A percentile compares a stretch with the other conserved stretches of the same genome.
Evolutionary conservation across 2,329 filamentous ascomycete species (phyloP).

Genomic region (Scedosporium minutisporum): DNA sequence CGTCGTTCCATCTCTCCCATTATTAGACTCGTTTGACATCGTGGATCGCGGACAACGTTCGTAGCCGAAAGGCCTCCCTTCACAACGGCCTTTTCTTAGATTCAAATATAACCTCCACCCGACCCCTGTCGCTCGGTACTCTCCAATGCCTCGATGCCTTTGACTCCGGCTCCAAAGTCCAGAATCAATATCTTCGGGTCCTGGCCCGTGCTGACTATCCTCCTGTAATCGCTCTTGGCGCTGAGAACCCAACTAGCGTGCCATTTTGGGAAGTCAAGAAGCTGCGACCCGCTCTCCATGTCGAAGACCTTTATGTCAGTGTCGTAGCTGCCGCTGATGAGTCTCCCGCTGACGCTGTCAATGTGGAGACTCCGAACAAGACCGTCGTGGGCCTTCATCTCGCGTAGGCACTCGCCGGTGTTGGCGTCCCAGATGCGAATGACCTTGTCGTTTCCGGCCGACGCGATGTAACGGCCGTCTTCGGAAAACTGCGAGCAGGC

Average conservation of each 20-base stretch:
- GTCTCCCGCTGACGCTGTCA: slow-evolving; percentile 73
- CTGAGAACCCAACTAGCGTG: slow-evolving; percentile 94
- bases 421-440: slow-evolving; percentile 95
- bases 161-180: slow-evolving; percentile 67
- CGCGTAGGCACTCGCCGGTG: slow-evolving; percentile 72
- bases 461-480: slow-evolving; percentile 86
- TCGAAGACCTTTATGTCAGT: slow-evolving; percentile 93
- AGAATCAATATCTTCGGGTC: slow-evolving; percentile 86
- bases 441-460: slow-evolving; percentile 87
- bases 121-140: slow-evolving; percentile 18
- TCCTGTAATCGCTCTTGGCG: slow-evolving; percentile 89
- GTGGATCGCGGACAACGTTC: neutral
- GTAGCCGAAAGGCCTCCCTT: neutral
- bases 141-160: slow-evolving; percentile 48
- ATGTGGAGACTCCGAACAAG: slow-evolving; percentile 86
- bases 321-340: slow-evolving; percentile 90
- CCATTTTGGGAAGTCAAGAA: slow-evolving; percentile 86
- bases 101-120: neutral
- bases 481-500: slow-evolving; percentile 95
- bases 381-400: slow-evolving; percentile 73
- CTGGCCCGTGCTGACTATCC: slow-evolving; percentile 91
- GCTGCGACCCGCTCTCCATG: slow-evolving; percentile 65
- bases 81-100: neutral
- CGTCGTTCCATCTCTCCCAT: neutral
- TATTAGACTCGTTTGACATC: neutral